Percentiles rank a stretch among this genome's conserved stretches.
Conservation (phyloP, 345 rosid genomes). For the Cardamine chenopodiifolia region DNA sequence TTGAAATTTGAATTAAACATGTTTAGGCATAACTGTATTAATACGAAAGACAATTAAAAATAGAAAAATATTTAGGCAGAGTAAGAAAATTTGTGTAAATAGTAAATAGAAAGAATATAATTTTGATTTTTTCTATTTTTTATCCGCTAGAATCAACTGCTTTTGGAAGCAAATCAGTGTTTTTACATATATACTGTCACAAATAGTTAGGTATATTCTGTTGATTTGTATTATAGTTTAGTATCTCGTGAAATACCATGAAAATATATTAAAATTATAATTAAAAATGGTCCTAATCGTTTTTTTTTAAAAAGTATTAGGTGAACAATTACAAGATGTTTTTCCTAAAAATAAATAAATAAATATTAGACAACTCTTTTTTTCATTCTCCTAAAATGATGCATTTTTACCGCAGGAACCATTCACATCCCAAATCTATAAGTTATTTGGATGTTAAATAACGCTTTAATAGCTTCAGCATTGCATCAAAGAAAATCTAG, state of each 20-base stretch:
- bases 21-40: neutral
- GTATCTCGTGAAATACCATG: neutral
- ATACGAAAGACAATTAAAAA: neutral
- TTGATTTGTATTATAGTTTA: neutral
- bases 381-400: neutral
- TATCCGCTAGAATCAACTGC: neutral
- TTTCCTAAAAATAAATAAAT: neutral
- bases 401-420: neutral
- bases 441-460: constrained; percentile 13
- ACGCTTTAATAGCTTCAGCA: constrained; percentile 2
- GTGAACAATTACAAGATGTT: neutral
- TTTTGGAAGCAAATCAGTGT: constrained; percentile 1
- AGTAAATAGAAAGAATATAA: neutral
- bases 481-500: neutral
- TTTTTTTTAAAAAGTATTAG: neutral
- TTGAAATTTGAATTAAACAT: neutral
- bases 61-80: neutral
- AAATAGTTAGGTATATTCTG: too few relatives aligned
- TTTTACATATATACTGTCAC: too few relatives aligned
- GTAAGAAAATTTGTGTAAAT: neutral
- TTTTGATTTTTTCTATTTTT: neutral
- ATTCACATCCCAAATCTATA: constrained; percentile 22
- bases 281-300: neutral
- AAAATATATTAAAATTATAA: neutral
- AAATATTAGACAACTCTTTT: neutral